Percentiles rank a stretch among this genome's conserved stretches.
These are phyloP conservation scores for Cytospora chrysosperma DNA, from an alignment of 2,329 filamentous ascomycete genomes.

Conservation along the genomic window DNA sequence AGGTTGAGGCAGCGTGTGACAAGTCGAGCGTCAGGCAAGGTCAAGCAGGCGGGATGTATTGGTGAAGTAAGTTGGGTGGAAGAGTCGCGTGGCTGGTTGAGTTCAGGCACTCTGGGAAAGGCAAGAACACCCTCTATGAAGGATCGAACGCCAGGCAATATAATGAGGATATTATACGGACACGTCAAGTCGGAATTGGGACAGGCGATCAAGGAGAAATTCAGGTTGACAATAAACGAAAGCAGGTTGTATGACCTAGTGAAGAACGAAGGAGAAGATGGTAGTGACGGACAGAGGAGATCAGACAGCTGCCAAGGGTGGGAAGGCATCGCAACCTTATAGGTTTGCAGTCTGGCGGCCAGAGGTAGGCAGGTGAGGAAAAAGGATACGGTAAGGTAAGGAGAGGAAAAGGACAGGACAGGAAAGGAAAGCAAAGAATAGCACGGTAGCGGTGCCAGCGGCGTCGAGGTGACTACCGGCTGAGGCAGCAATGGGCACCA, in stretches of 20 bases:
- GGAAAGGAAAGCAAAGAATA: constrained; percentile 14
- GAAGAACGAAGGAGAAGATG: constrained; percentile 28
- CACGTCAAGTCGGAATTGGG: constrained; percentile 18
- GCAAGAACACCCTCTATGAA: constrained; percentile 9
- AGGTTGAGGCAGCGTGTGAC: constrained; percentile 26
- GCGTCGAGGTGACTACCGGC: constrained; percentile 18
- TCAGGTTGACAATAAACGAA: constrained; percentile 26
- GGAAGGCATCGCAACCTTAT: constrained; percentile 57
- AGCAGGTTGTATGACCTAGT: constrained; percentile 24
- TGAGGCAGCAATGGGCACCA: constrained; percentile 23
- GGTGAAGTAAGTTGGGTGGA: constrained; percentile 9
- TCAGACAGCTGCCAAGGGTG: constrained; percentile 27
- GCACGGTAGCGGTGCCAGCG: constrained; percentile 13
- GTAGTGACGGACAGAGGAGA: constrained; percentile 28
- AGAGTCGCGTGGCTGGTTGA: constrained; percentile 12
- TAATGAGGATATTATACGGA: constrained; percentile 17
- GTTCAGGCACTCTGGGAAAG: constrained; percentile 16
- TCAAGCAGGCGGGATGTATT: constrained; percentile 10
- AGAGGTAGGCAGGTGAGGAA: constrained; percentile 26
- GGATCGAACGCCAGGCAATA: constrained; percentile 16
- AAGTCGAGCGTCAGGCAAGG: constrained; percentile 28
- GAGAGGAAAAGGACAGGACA: constrained; percentile 14
- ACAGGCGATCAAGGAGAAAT: constrained; percentile 25
- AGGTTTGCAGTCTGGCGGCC: constrained; percentile 42
- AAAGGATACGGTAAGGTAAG: constrained; percentile 23